Conservation (phyloP, 441 rosid genomes). For the Aquilaria agallochum region DNA sequence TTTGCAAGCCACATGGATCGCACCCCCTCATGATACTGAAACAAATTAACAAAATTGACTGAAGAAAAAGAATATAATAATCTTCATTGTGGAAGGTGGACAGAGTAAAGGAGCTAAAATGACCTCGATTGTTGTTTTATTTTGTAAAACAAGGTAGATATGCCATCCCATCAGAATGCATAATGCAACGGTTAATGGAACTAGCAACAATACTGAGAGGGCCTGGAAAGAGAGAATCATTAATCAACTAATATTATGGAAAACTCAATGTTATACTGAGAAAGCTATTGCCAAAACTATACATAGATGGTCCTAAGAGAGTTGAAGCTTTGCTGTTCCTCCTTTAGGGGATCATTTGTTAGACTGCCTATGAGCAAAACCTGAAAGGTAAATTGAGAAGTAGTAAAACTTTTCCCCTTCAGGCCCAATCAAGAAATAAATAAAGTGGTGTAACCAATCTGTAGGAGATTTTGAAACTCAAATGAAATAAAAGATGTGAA, state of each 20-base stretch:
- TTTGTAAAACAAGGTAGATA: conserved; percentile 71
- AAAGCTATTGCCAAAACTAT: conserved; percentile 23
- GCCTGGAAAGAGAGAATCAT: conserved; percentile 42
- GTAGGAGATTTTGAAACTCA: too few species aligned
- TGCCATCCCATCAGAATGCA: conserved; percentile 86
- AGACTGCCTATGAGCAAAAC: conserved; percentile 88
- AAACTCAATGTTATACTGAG: conserved; percentile 16
- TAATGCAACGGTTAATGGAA: conserved; percentile 60
- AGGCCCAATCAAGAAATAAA: too few species aligned
- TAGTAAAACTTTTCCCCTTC: too few species aligned
- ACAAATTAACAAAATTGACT: background rate
- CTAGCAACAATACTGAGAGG: conserved; percentile 60
- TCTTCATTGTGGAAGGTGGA: background rate
- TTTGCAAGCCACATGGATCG: conserved; percentile 94
- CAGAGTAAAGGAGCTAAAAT: background rate
- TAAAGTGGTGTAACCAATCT: too few species aligned
- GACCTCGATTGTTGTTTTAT: conserved; percentile 91
- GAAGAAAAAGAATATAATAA: conserved; percentile 7
- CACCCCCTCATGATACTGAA: conserved; percentile 89
- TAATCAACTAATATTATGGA: conserved; percentile 6
- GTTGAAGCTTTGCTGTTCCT: conserved; percentile 57
- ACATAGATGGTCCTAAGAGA: conserved; percentile 68
- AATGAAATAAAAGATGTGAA: too few species aligned
- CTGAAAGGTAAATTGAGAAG: conserved; percentile 26
- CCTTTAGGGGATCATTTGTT: conserved; percentile 57